Conservation (phyloP, 352 stramenopile genomes). For the Globisporangium radiosum region DNA sequence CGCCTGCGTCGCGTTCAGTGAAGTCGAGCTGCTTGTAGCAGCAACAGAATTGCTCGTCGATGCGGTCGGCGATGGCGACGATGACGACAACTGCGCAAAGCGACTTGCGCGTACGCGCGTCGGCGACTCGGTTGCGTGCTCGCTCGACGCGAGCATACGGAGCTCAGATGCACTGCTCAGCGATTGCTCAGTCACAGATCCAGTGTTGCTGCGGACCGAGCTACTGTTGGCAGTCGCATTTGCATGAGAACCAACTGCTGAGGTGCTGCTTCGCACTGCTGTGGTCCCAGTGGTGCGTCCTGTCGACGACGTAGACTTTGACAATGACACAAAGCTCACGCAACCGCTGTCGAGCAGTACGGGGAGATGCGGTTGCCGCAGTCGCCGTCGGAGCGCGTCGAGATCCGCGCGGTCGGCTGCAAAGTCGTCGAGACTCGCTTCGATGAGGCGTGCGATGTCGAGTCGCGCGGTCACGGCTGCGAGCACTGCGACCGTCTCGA, state of each 20-base stretch:
- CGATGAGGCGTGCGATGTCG: slow-evolving; percentile 41
- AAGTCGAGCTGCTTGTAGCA: not conserved
- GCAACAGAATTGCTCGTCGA: not conserved
- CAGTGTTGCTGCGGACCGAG: not conserved
- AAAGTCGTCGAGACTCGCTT: slow-evolving; percentile 41
- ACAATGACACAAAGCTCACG: slow-evolving; percentile 8
- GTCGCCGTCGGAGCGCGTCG: slow-evolving; percentile 27
- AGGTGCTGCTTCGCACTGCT: slow-evolving; percentile 1
- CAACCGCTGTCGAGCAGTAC: slow-evolving; percentile 33
- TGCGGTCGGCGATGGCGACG: not conserved
- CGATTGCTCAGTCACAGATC: slow-evolving; percentile 20
- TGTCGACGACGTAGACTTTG: too few relatives aligned
- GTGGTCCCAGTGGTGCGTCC: not conserved
- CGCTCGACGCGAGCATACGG: slow-evolving; percentile 21
- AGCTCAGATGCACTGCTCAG: slow-evolving; percentile 34
- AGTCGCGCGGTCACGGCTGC: slow-evolving; percentile 14
- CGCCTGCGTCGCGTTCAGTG: not conserved
- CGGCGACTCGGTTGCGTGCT: not conserved
- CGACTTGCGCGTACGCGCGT: slow-evolving; percentile 4
- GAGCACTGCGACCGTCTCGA: slow-evolving; percentile 38
- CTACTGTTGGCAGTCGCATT: not conserved
- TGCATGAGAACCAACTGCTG: not conserved
- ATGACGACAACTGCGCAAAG: not conserved
- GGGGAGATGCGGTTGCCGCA: slow-evolving; percentile 21
- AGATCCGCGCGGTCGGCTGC: slow-evolving; percentile 45